Percentiles rank a stretch among this genome's conserved stretches.
Evolutionary conservation across 176 grass and related monocot species (phyloP).

Genomic region (Juncus inflexus): DNA sequence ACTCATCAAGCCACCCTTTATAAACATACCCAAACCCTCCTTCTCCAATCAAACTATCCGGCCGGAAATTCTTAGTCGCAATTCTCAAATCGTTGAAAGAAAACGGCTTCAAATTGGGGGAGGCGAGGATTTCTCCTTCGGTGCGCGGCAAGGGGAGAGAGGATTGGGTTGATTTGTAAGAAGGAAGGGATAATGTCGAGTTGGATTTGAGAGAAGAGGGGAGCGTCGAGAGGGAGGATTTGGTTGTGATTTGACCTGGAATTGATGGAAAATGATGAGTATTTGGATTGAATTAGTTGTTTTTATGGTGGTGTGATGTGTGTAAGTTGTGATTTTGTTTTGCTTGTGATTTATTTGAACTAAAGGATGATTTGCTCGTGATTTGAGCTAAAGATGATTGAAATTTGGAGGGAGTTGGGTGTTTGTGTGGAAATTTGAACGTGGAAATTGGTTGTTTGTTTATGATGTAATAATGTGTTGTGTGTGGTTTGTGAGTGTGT

Average conservation of each 20-base stretch:
- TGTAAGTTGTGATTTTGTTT: too few relatives aligned
- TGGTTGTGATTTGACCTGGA: conserved; percentile 66
- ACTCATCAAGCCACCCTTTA: conserved; percentile 94
- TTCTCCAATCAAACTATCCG: conserved; percentile 80
- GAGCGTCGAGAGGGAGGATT: conserved; percentile 47
- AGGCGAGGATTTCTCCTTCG: conserved; percentile 76
- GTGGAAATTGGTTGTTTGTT: too few relatives aligned
- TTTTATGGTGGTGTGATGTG: too few relatives aligned
- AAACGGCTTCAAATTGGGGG: conserved; percentile 83
- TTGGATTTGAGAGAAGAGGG: conserved; percentile 39
- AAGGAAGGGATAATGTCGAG: conserved; percentile 58
- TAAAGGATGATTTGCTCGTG: too few relatives aligned
- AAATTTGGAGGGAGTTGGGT: too few relatives aligned
- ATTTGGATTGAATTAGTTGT: too few relatives aligned
- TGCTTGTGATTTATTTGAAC: too few relatives aligned
- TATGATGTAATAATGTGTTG: too few relatives aligned
- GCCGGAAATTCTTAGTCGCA: conserved; percentile 81
- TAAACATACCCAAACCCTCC: conserved; percentile 87
- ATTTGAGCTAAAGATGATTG: too few relatives aligned
- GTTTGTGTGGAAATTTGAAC: too few relatives aligned
- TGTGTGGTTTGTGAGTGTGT: too few relatives aligned
- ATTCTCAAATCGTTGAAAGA: conserved; percentile 58
- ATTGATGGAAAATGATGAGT: conserved; percentile 7
- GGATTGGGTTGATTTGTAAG: conserved; percentile 42
- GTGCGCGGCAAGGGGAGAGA: conserved; percentile 48